A percentile compares a stretch with the other conserved stretches of the same genome.
phyloP scores from a whole-genome alignment of 306 rosid genomes.

The Pachyrhizus erosus region DNA sequence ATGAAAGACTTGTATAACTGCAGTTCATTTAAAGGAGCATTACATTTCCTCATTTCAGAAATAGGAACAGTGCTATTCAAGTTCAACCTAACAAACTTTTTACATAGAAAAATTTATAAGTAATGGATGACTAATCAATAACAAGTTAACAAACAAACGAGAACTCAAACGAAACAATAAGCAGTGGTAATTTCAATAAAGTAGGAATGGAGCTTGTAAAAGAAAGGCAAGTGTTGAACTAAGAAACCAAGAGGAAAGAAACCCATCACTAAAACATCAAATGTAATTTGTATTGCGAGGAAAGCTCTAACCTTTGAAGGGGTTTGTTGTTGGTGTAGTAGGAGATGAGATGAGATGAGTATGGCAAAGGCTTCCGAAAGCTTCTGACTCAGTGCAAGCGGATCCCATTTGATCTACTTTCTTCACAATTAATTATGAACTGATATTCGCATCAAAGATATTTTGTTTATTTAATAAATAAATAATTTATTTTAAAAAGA shows the following conservation, averaged over 20 bases:
- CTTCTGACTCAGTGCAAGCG: slow-evolving; percentile 23
- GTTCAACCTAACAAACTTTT: slow-evolving; percentile 12
- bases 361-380: slow-evolving; percentile 11
- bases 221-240: slow-evolving; percentile 10
- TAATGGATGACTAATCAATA: not conserved
- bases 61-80: not conserved
- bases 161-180: not conserved
- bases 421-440: not conserved
- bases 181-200: slow-evolving; percentile 32
- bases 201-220: slow-evolving; percentile 1
- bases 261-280: not conserved
- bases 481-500: not conserved
- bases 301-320: slow-evolving; percentile 15
- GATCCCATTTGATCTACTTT: slow-evolving; percentile 24
- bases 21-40: not conserved
- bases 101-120: not conserved
- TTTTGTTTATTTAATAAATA: not conserved
- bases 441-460: not conserved
- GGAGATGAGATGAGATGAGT: not conserved
- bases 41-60: not conserved
- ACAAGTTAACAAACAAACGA: not conserved
- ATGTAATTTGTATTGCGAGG: not conserved
- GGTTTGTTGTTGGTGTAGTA: not conserved
- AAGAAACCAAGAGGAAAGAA: not conserved
- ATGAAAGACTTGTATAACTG: not conserved